Evolutionary conservation across 2,329 filamentous ascomycete genomes (phyloP).

Genomic region (Beauveria rudraprayagi): DNA sequence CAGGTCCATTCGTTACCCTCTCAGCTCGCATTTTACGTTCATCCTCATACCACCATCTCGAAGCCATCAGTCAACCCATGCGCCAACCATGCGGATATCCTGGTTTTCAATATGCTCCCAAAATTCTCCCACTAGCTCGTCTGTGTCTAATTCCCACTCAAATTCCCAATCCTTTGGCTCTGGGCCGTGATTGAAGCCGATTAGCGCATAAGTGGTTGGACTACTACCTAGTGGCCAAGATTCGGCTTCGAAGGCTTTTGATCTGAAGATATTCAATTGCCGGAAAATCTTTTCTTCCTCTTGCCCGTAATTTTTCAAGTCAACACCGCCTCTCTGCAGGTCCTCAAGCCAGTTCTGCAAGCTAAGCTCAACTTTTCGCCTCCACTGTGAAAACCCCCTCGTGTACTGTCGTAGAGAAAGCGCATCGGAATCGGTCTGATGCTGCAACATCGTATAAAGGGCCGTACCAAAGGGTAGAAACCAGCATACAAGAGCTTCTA

Average conservation of each 20-base stretch:
- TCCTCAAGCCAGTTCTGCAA: not conserved
- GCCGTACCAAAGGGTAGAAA: too few relatives aligned
- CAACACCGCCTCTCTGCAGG: not conserved
- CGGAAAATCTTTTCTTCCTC: not conserved
- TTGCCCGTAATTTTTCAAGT: not conserved
- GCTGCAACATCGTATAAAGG: too few relatives aligned
- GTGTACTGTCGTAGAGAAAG: not conserved
- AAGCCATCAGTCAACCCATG: not conserved
- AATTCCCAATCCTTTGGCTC: not conserved
- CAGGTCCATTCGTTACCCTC: too few relatives aligned
- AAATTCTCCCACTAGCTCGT: not conserved
- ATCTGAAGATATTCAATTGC: not conserved
- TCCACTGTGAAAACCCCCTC: too few relatives aligned
- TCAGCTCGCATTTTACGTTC: too few relatives aligned
- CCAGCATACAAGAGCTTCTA: too few relatives aligned
- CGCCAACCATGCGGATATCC: not conserved
- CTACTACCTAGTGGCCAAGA: too few relatives aligned
- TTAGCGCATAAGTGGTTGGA: not conserved
- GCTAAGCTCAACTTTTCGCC: not conserved
- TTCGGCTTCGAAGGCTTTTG: not conserved
- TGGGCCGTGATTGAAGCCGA: not conserved
- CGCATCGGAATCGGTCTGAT: too few relatives aligned
- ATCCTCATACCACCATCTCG: not conserved
- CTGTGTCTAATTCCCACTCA: not conserved
- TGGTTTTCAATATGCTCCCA: not conserved